A percentile compares a stretch with the other conserved stretches of the same genome.
Evolutionary conservation across 1,284 basidiomycete species (phyloP).

Genomic region (Ceratobasidium sp.): DNA sequence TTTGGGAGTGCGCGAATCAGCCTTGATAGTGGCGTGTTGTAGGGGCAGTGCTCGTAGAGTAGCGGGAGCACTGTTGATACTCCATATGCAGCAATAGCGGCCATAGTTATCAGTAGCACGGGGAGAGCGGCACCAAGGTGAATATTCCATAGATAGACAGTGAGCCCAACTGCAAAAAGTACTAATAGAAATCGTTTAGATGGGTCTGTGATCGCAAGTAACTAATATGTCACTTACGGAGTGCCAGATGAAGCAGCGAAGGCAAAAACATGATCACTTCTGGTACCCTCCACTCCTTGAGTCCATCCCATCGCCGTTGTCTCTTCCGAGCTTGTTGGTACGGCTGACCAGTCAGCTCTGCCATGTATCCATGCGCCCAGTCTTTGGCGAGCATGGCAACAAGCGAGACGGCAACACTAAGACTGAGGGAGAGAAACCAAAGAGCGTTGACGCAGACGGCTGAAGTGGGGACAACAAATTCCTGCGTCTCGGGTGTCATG

Average conservation of each 20-base stretch:
- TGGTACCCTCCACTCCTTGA: constrained; percentile 23
- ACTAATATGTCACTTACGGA: constrained; percentile 2
- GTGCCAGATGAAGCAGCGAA: constrained; percentile 14
- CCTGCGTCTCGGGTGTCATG: background rate
- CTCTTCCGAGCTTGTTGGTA: constrained; percentile 17
- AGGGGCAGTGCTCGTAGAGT: constrained; percentile 11
- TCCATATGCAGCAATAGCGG: background rate
- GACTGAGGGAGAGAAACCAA: constrained; percentile 22
- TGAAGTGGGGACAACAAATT: background rate
- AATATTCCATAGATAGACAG: constrained; percentile 3
- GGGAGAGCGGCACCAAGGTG: background rate
- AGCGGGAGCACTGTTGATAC: background rate
- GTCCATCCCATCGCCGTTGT: constrained; percentile 12
- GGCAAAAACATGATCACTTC: constrained; percentile 9
- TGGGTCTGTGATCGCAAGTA: background rate
- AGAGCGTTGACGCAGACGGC: constrained; percentile 23
- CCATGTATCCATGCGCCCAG: constrained; percentile 11
- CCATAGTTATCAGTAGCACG: background rate
- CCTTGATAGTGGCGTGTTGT: constrained; percentile 5
- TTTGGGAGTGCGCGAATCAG: background rate
- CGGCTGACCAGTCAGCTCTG: constrained; percentile 9
- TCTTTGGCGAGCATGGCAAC: constrained; percentile 31
- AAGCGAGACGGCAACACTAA: constrained; percentile 9
- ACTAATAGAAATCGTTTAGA: background rate
- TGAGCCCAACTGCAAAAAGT: constrained; percentile 18